Evolutionary conservation across 1,284 basidiomycete species (phyloP).

Genomic region (Paramarasmius palmivorus): DNA sequence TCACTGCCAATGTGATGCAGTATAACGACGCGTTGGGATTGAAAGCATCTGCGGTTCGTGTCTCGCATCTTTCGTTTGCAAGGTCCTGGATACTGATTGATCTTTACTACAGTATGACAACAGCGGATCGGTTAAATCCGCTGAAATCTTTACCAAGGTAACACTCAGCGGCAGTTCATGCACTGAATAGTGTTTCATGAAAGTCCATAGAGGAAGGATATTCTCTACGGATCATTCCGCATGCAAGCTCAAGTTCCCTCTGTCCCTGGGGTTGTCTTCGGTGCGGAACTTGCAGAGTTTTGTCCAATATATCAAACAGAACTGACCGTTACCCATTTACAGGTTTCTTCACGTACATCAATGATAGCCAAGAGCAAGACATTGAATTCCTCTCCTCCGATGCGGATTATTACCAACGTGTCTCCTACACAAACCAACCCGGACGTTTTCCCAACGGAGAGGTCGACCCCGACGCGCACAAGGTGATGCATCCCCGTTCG

Average conservation of each 20-base stretch:
- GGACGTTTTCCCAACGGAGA: constrained; percentile 9
- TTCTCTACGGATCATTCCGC: constrained; percentile 18
- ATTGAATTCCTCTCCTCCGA: constrained; percentile 21
- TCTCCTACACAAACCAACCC: constrained; percentile 20
- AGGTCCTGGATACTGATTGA: background rate
- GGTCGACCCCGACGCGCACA: constrained; percentile 9
- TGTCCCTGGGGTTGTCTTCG: constrained; percentile 19
- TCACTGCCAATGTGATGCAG: constrained; percentile 13
- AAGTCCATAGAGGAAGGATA: constrained; percentile 10
- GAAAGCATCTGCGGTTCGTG: constrained; percentile 17
- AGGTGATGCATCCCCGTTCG: background rate
- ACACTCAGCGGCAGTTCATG: background rate
- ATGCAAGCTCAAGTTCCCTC: constrained; percentile 19
- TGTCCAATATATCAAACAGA: too few relatives aligned
- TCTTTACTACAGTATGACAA: constrained; percentile 9
- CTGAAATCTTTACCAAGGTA: constrained; percentile 18
- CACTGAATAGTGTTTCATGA: background rate
- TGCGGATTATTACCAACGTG: constrained; percentile 14
- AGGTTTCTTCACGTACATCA: constrained; percentile 20
- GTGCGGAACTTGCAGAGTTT: constrained; percentile 1
- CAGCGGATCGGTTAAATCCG: constrained; percentile 14
- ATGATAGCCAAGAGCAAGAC: constrained; percentile 19
- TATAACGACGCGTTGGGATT: constrained; percentile 16
- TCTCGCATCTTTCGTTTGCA: background rate
- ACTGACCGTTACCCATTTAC: background rate